These are phyloP conservation scores for Funneliformis geosporum DNA, from an alignment of 192 early-diverging fungal genomes.

Conservation along the genomic window DNA sequence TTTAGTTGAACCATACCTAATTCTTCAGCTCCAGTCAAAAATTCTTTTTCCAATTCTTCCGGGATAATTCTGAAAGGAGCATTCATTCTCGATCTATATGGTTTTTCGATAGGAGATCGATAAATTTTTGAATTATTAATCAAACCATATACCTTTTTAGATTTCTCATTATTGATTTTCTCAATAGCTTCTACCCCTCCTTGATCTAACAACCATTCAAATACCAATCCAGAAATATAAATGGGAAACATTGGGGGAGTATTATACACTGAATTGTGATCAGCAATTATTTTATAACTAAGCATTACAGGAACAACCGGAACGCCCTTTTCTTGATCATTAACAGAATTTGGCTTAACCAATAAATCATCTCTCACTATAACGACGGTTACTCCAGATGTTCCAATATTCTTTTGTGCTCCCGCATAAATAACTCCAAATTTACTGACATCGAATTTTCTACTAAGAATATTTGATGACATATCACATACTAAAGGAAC, in stretches of 20 bases:
- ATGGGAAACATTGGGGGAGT: conserved; percentile 96
- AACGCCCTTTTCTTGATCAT: conserved; percentile 32
- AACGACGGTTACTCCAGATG: conserved; percentile 90
- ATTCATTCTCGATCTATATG: conserved; percentile 84
- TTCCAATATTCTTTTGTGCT: conserved; percentile 96
- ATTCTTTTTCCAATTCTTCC: conserved; percentile 73
- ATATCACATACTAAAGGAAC: conserved; percentile 91
- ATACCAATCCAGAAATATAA: conserved; percentile 88
- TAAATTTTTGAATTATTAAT: conserved; percentile 73
- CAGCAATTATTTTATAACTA: conserved; percentile 81
- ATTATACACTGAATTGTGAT: conserved; percentile 89
- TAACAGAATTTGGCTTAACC: conserved; percentile 48
- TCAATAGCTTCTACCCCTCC: conserved; percentile 73
- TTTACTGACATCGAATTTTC: conserved; percentile 75
- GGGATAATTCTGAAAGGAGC: conserved; percentile 77
- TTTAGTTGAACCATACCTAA: conserved; percentile 85
- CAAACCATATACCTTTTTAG: conserved; percentile 65
- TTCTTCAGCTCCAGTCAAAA: conserved; percentile 78
- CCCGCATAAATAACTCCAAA: conserved; percentile 92
- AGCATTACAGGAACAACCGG: conserved; percentile 75
- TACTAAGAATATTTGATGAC: conserved; percentile 83
- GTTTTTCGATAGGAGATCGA: conserved; percentile 61
- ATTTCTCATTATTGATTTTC: conserved; percentile 70
- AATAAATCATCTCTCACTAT: conserved; percentile 91
- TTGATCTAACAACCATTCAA: conserved; percentile 74